Evolutionary conservation across 2,329 filamentous ascomycete genomes (phyloP).

Genomic region (Zymoseptoria passerinii): DNA sequence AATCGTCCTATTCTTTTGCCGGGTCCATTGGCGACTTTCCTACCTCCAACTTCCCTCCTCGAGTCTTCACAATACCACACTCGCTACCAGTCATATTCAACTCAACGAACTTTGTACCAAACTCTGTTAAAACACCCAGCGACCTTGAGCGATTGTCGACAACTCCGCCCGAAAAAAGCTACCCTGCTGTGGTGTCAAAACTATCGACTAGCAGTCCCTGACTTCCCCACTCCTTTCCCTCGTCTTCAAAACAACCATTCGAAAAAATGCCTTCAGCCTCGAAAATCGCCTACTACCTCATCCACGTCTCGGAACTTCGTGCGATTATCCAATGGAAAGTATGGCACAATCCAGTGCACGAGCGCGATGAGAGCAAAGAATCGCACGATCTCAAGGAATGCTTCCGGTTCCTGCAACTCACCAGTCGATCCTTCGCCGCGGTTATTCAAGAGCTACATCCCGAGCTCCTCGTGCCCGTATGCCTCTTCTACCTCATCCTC

Average conservation of each 20-base stretch:
- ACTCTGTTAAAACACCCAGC: background rate
- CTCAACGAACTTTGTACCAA: no score
- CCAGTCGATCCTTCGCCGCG: conserved; percentile 83
- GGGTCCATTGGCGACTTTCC: background rate
- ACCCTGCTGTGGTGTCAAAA: background rate
- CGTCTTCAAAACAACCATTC: background rate
- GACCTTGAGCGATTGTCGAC: background rate
- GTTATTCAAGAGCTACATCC: conserved; percentile 96
- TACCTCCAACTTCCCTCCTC: background rate
- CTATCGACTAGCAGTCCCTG: background rate
- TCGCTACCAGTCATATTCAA: background rate
- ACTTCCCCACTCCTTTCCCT: background rate
- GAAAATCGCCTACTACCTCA: conserved; percentile 28
- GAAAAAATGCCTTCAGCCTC: conserved; percentile 27
- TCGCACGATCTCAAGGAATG: conserved; percentile 66
- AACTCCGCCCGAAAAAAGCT: background rate
- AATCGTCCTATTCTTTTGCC: background rate
- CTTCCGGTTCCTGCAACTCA: conserved; percentile 77
- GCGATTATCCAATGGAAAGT: conserved; percentile 53
- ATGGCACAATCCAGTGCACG: conserved; percentile 92
- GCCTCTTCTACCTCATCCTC: conserved; percentile 86
- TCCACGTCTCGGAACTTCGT: conserved; percentile 30
- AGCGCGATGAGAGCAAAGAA: conserved; percentile 69
- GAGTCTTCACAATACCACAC: background rate
- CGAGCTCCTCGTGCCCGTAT: conserved; percentile 80